phyloP scores from a whole-genome alignment of 495 filamentous ascomycete species.

The Usnea hakonensis region DNA sequence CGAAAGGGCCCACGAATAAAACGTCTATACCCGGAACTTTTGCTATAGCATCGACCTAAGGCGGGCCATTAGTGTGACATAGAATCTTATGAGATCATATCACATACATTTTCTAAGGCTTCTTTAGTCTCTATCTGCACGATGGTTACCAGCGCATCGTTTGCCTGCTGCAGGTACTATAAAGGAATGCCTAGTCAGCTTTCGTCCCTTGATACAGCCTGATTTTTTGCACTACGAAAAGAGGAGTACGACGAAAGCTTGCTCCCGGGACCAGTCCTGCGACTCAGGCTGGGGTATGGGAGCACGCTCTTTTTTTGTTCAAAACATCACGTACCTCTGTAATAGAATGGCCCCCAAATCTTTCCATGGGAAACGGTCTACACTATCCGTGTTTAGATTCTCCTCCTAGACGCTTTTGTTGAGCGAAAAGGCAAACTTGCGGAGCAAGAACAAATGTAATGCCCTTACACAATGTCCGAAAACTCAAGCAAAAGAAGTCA shows the following conservation, averaged over 20 bases:
- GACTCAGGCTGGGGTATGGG: too few relatives aligned
- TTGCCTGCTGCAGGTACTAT: conserved; percentile 64
- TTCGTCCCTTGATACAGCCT: background rate
- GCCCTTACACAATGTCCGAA: too few relatives aligned
- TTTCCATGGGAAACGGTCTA: conserved; percentile 56
- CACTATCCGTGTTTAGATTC: too few relatives aligned
- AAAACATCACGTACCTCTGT: conserved; percentile 39
- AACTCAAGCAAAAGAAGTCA: too few relatives aligned
- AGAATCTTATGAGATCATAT: background rate
- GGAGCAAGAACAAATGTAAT: too few relatives aligned
- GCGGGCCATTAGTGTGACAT: conserved; percentile 1
- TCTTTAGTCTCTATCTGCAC: conserved; percentile 78
- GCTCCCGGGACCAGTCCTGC: too few relatives aligned
- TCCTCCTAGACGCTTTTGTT: too few relatives aligned
- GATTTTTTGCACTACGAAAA: too few relatives aligned
- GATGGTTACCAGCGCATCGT: conserved; percentile 61
- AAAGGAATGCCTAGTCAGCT: background rate
- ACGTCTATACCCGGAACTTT: conserved; percentile 63
- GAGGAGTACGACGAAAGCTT: background rate
- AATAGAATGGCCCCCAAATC: conserved; percentile 44
- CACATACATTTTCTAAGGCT: conserved; percentile 51
- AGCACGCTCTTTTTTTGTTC: too few relatives aligned
- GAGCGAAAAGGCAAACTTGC: too few relatives aligned
- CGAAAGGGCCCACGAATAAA: conserved; percentile 72
- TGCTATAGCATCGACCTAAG: conserved; percentile 58